Percentiles rank a stretch among this genome's conserved stretches.
Conservation (phyloP, 495 filamentous ascomycete species). For the Penicilliopsis zonata region DNA sequence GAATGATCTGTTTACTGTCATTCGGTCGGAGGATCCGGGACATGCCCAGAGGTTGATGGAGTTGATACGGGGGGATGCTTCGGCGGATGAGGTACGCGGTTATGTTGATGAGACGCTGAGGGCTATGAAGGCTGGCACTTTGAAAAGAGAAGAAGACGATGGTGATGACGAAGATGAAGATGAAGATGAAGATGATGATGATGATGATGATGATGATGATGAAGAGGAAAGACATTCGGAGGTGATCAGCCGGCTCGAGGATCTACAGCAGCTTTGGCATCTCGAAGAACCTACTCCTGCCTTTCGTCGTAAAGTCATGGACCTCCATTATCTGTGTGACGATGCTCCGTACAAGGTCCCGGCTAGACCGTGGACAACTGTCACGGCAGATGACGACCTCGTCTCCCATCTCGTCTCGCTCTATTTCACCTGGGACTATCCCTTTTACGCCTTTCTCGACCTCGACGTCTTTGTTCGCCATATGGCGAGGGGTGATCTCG, state of each 20-base stretch:
- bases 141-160: no score
- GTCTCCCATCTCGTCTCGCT: conserved; percentile 41
- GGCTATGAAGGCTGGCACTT: conserved; percentile 6
- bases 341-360: conserved; percentile 29
- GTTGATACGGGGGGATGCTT: conserved; percentile 24
- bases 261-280: conserved; percentile 17
- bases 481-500: conserved; percentile 21
- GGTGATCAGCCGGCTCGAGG: conserved; percentile 17
- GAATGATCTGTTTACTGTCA: conserved; percentile 25
- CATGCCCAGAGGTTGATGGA: conserved; percentile 19
- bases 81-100: conserved; percentile 22
- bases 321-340: conserved; percentile 32
- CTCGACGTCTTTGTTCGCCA: conserved; percentile 35
- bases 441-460: conserved; percentile 36
- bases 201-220: no score
- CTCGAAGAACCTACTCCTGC: conserved; percentile 22
- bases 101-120: conserved; percentile 23
- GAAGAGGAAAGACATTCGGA: no score
- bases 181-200: no score
- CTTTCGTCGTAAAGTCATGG: conserved; percentile 33
- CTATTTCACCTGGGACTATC: conserved; percentile 45
- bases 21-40: conserved; percentile 21
- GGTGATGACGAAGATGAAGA: no score
- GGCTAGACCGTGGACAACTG: conserved; percentile 38
- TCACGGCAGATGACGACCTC: conserved; percentile 36